Evolutionary conservation across 2,329 filamentous ascomycete species (phyloP).

Genomic region (Periconia digitata): DNA sequence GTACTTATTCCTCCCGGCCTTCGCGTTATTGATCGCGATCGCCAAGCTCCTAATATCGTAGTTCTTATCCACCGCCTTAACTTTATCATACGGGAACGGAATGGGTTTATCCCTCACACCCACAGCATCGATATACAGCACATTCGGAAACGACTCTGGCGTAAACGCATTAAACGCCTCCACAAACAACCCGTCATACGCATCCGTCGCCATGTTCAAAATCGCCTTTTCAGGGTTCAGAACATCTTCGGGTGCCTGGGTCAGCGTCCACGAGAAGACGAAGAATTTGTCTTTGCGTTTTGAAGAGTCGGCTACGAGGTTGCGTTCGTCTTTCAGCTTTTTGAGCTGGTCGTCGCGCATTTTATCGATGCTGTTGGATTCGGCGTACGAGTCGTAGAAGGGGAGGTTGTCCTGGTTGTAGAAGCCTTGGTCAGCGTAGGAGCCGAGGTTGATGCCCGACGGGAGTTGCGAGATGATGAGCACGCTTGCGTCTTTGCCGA

Average conservation of each 20-base stretch:
- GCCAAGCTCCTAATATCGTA: slow-evolving; percentile 36
- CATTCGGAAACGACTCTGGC: slow-evolving; percentile 38
- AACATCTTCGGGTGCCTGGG: slow-evolving; percentile 37
- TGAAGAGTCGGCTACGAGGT: slow-evolving; percentile 22
- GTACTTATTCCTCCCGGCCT: slow-evolving; percentile 31
- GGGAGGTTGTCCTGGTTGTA: slow-evolving; percentile 38
- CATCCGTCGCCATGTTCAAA: slow-evolving; percentile 33
- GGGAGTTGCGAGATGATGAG: slow-evolving; percentile 40
- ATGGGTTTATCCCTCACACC: slow-evolving; percentile 36
- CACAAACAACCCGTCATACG: slow-evolving; percentile 35
- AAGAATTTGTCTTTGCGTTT: slow-evolving; percentile 37
- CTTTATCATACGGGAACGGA: slow-evolving; percentile 32
- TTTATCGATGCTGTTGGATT: slow-evolving; percentile 30
- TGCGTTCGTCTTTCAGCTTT: slow-evolving; percentile 37
- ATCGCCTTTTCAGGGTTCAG: slow-evolving; percentile 36
- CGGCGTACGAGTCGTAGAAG: slow-evolving; percentile 38
- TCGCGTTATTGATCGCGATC: slow-evolving; percentile 40
- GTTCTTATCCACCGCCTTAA: slow-evolving; percentile 21
- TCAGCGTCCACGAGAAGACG: slow-evolving; percentile 41
- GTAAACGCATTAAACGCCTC: slow-evolving; percentile 38
- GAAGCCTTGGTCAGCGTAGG: slow-evolving; percentile 39
- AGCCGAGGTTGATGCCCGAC: slow-evolving; percentile 26
- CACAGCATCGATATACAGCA: slow-evolving; percentile 38
- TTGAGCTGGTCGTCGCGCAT: slow-evolving; percentile 44
- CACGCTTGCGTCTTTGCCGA: slow-evolving; percentile 39